These are phyloP conservation scores for Ascomycota sp. DNA, from an alignment of 2,329 filamentous ascomycete genomes.

Conservation along the genomic window DNA sequence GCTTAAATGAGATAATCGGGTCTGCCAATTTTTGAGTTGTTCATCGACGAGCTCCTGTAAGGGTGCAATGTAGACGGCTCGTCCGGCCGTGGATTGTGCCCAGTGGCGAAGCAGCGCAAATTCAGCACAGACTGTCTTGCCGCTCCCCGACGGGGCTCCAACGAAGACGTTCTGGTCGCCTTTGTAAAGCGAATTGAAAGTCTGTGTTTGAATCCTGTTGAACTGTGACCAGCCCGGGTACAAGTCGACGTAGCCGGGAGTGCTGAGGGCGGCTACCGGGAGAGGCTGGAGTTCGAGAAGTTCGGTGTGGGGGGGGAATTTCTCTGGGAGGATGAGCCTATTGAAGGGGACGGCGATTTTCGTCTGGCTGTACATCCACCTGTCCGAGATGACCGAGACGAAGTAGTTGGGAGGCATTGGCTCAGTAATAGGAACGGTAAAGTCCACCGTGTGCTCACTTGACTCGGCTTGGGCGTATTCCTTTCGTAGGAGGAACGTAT, in stretches of 20 bases:
- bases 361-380: conserved; percentile 97
- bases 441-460: conserved; percentile 86
- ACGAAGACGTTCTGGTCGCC: conserved; percentile 87
- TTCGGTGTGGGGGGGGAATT: conserved; percentile 84
- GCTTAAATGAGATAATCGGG: conserved; percentile 45
- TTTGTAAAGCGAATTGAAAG: conserved; percentile 80
- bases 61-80: conserved; percentile 81
- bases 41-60: conserved; percentile 83
- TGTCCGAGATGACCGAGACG: conserved; percentile 77
- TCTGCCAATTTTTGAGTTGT: conserved; percentile 64
- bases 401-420: conserved; percentile 99
- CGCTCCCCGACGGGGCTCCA: conserved; percentile 78
- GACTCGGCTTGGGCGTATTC: conserved; percentile 69
- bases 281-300: conserved; percentile 79
- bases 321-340: conserved; percentile 81
- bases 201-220: conserved; percentile 94
- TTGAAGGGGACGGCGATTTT: conserved; percentile 85
- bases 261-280: conserved; percentile 71
- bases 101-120: conserved; percentile 81
- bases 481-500: conserved; percentile 76
- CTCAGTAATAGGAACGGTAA: conserved; percentile 88
- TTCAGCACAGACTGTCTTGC: conserved; percentile 92
- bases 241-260: conserved; percentile 55
- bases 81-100: conserved; percentile 33
- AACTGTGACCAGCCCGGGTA: conserved; percentile 74